Evolutionary conservation across 2,329 filamentous ascomycete genomes (phyloP).

Genomic region (Phyllosticta citribraziliensis): DNA sequence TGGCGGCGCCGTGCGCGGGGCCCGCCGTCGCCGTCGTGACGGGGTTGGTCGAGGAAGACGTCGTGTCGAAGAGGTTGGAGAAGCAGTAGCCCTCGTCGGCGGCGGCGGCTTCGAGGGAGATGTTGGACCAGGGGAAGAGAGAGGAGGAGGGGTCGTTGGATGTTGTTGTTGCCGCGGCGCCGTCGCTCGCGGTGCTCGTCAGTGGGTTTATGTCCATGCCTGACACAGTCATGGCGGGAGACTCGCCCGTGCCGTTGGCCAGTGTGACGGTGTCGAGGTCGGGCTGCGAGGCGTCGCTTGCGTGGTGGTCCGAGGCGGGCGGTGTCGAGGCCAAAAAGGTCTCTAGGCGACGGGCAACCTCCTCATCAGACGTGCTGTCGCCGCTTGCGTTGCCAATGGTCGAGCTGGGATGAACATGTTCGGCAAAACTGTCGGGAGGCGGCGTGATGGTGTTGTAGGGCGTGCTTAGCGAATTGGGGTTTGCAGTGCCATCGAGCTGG

Average conservation of each 20-base stretch:
- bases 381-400: slow-evolving; percentile 18
- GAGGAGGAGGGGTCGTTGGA: slow-evolving; percentile 12
- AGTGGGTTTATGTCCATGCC: slow-evolving; percentile 2
- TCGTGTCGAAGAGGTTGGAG: slow-evolving; percentile 2
- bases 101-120: not conserved
- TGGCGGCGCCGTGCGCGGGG: not conserved
- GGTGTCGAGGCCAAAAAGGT: slow-evolving; percentile 42
- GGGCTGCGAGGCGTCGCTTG: slow-evolving; percentile 19
- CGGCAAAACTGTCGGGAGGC: slow-evolving; percentile 25
- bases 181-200: not conserved
- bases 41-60: not conserved
- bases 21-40: not conserved
- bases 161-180: slow-evolving; percentile 8
- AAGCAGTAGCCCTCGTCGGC: not conserved
- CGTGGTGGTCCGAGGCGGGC: slow-evolving; percentile 31
- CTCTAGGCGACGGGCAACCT: slow-evolving; percentile 38
- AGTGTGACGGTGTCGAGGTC: slow-evolving; percentile 5
- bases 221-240: slow-evolving; percentile 30
- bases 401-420: slow-evolving; percentile 21
- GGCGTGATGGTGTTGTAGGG: slow-evolving; percentile 24
- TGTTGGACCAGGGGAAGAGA: not conserved
- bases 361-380: slow-evolving; percentile 29
- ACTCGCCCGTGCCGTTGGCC: not conserved
- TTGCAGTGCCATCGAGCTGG: slow-evolving; percentile 22
- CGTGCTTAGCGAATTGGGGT: not conserved